Conservation (phyloP, 176 grass and related monocot genomes). For the Echinochloa phyllopogon region DNA sequence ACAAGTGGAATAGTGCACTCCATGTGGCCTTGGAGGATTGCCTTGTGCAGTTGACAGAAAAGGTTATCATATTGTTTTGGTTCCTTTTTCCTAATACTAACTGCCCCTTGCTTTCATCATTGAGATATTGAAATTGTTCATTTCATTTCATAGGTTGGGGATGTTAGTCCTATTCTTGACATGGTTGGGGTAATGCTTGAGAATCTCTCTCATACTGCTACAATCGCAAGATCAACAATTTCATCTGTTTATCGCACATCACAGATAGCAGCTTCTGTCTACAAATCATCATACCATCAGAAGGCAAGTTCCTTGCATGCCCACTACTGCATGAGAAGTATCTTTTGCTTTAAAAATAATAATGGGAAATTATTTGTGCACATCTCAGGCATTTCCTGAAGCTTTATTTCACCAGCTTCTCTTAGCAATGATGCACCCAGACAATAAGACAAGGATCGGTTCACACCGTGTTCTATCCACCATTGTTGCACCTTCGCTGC, state of each 20-base stretch:
- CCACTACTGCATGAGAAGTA: constrained; percentile 19
- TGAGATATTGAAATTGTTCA: constrained; percentile 30
- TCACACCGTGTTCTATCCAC: constrained; percentile 83
- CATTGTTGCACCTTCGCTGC: constrained; percentile 61
- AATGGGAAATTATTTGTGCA: constrained; percentile 34
- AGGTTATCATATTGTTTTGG: constrained; percentile 58
- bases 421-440: constrained; percentile 83
- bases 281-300: constrained; percentile 79
- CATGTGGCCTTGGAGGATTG: constrained; percentile 85
- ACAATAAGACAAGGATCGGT: constrained; percentile 89
- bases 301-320: constrained; percentile 65
- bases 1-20: constrained; percentile 65
- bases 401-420: constrained; percentile 95
- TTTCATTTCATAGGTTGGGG: constrained; percentile 73
- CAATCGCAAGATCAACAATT: constrained; percentile 69
- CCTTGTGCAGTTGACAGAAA: constrained; percentile 72
- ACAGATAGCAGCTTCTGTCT: constrained; percentile 75
- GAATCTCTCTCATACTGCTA: constrained; percentile 72
- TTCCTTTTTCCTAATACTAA: constrained; percentile 33
- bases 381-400: constrained; percentile 86
- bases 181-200: constrained; percentile 88
- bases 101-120: constrained; percentile 30
- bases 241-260: constrained; percentile 84
- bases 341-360: constrained; percentile 43
- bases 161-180: constrained; percentile 93